phyloP scores from a whole-genome alignment of 306 rosid species.

The Purshia tridentata region DNA sequence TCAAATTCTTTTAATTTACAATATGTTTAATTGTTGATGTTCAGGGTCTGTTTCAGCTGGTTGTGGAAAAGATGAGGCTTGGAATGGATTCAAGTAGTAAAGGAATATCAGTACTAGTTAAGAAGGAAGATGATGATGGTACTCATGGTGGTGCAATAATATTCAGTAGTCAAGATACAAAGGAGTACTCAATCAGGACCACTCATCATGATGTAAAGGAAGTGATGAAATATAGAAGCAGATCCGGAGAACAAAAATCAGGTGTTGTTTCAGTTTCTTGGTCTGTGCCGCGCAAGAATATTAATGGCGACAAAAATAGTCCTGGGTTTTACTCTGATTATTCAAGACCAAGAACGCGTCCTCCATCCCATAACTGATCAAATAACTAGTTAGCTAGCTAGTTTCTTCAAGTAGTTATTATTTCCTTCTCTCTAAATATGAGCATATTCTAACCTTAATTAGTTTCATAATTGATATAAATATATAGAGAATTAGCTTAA shows the following conservation, averaged over 20 bases:
- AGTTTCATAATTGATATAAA: neutral
- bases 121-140: neutral
- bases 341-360: slow-evolving; percentile 58
- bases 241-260: slow-evolving; percentile 20
- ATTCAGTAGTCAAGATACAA: neutral
- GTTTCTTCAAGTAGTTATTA: neutral
- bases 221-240: neutral
- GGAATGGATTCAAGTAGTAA: slow-evolving; percentile 10
- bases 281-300: slow-evolving; percentile 30
- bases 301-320: neutral
- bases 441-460: neutral
- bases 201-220: neutral
- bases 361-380: slow-evolving; percentile 63
- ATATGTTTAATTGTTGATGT: neutral
- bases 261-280: slow-evolving; percentile 40
- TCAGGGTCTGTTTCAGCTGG: slow-evolving; percentile 13
- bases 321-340: slow-evolving; percentile 52
- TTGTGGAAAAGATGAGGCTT: slow-evolving; percentile 20
- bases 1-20: neutral
- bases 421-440: neutral
- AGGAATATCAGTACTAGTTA: slow-evolving; percentile 3
- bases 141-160: slow-evolving; percentile 1
- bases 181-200: neutral
- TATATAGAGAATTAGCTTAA: neutral
- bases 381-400: no score